phyloP scores from a whole-genome alignment of 768 basidiomycete species.

The Macrolepiota dolichaula region DNA sequence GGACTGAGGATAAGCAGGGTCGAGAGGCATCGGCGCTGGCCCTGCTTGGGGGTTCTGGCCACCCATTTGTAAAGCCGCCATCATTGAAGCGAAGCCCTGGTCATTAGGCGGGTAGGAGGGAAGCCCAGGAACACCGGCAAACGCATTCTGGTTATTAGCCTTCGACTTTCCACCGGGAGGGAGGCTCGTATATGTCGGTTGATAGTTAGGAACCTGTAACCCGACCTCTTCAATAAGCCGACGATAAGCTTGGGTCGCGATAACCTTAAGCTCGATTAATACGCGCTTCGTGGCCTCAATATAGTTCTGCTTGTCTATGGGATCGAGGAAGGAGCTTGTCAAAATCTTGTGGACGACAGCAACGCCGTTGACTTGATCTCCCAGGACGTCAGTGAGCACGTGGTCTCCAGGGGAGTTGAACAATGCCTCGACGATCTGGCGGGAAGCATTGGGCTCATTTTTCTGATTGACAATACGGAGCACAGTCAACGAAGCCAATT shows the following conservation, averaged over 20 bases:
- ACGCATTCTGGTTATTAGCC: constrained; percentile 52
- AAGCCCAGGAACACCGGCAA: constrained; percentile 61
- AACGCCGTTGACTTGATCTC: constrained; percentile 95
- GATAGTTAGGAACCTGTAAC: constrained; percentile 83
- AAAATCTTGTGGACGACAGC: constrained; percentile 91
- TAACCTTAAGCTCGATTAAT: constrained; percentile 86
- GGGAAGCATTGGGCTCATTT: constrained; percentile 85
- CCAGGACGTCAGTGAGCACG: constrained; percentile 89
- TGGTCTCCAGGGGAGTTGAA: constrained; percentile 90
- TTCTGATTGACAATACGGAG: constrained; percentile 96
- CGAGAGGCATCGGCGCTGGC: constrained; percentile 51
- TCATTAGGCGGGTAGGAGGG: constrained; percentile 80
- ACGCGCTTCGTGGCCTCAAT: constrained; percentile 89
- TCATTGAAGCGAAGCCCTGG: constrained; percentile 87
- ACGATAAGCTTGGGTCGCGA: constrained; percentile 92
- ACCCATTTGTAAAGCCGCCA: constrained; percentile 90
- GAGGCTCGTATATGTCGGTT: constrained; percentile 69
- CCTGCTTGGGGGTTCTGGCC: constrained; percentile 83
- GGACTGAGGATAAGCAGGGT: constrained; percentile 51
- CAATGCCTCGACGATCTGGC: constrained; percentile 82
- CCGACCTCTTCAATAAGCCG: constrained; percentile 94
- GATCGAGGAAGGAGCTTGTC: constrained; percentile 81
- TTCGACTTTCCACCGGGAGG: constrained; percentile 56
- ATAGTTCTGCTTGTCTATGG: constrained; percentile 60
- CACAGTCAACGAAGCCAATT: constrained; percentile 92